Percentiles rank a stretch among this genome's conserved stretches.
phyloP scores from a whole-genome alignment of 148 eudicot genomes.

The Heliamphora exappendiculata region DNA sequence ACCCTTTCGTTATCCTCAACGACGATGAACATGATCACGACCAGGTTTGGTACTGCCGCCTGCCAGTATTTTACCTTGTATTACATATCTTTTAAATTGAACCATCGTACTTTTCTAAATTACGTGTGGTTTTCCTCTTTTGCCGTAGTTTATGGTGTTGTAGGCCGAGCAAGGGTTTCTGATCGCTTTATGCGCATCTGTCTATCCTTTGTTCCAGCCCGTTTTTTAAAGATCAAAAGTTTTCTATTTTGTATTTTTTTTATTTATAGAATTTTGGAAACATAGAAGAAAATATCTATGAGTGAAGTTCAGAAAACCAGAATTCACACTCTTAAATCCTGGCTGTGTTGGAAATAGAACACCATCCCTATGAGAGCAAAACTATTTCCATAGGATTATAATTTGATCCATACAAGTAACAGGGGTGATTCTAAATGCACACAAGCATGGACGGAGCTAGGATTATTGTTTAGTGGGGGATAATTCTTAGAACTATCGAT shows the following conservation, averaged over 20 bases:
- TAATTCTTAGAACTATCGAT: too few species aligned
- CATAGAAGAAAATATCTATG: not conserved
- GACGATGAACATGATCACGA: slow-evolving; percentile 18
- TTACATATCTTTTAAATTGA: not conserved
- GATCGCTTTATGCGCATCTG: not conserved
- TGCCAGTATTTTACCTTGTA: not conserved
- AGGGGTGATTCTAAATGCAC: too few species aligned
- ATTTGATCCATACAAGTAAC: too few species aligned
- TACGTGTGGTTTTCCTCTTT: not conserved
- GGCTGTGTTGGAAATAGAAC: too few species aligned
- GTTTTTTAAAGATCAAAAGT: not conserved
- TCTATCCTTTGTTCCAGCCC: not conserved
- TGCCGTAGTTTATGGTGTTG: not conserved
- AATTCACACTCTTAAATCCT: not conserved
- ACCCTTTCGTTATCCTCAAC: slow-evolving; percentile 41
- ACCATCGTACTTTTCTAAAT: not conserved
- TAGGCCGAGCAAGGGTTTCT: not conserved
- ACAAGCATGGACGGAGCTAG: too few species aligned
- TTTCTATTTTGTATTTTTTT: too few species aligned
- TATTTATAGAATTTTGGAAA: not conserved
- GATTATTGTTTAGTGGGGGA: too few species aligned
- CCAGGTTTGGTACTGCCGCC: slow-evolving; percentile 15
- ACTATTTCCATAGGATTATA: too few species aligned
- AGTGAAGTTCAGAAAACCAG: too few species aligned
- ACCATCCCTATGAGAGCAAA: too few species aligned